A percentile compares a stretch with the other conserved stretches of the same genome.
Conservation (phyloP, 352 stramenopile species). For the Elongisporangium anandrum region DNA sequence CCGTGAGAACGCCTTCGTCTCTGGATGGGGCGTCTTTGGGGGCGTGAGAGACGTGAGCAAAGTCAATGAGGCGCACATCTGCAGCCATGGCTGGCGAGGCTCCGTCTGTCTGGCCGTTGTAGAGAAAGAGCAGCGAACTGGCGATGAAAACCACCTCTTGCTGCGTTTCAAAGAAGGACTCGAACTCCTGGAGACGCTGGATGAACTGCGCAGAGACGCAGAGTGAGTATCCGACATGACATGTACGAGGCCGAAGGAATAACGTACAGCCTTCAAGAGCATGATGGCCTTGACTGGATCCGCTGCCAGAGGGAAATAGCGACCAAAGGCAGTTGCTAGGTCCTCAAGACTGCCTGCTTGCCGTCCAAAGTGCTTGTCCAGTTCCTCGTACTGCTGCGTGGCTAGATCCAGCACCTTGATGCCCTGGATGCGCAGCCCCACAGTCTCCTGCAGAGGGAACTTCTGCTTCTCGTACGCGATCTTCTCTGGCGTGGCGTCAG, state of each 20-base stretch:
- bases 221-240: neutral
- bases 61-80: conserved; percentile 83
- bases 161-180: conserved; percentile 79
- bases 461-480: conserved; percentile 88
- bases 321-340: conserved; percentile 61
- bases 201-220: conserved; percentile 44
- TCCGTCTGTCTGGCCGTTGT: conserved; percentile 60
- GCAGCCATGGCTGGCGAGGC: conserved; percentile 22
- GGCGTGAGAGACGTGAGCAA: conserved; percentile 57
- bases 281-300: conserved; percentile 18
- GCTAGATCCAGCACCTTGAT: conserved; percentile 85
- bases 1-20: conserved; percentile 59
- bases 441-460: conserved; percentile 87
- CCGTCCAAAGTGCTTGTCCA: conserved; percentile 88
- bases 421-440: conserved; percentile 94
- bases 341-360: conserved; percentile 44
- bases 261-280: conserved; percentile 44
- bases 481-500: conserved; percentile 85
- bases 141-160: conserved; percentile 87
- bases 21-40: conserved; percentile 7
- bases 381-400: conserved; percentile 57
- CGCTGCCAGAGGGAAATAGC: conserved; percentile 64
- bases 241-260: neutral
- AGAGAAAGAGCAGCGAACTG: conserved; percentile 94
- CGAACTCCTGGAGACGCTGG: conserved; percentile 49